A percentile compares a stretch with the other conserved stretches of the same genome.
Evolutionary conservation across 225 moss, liverwort and hornwort genomes (phyloP).

Genomic region (Straminergon stramineum): DNA sequence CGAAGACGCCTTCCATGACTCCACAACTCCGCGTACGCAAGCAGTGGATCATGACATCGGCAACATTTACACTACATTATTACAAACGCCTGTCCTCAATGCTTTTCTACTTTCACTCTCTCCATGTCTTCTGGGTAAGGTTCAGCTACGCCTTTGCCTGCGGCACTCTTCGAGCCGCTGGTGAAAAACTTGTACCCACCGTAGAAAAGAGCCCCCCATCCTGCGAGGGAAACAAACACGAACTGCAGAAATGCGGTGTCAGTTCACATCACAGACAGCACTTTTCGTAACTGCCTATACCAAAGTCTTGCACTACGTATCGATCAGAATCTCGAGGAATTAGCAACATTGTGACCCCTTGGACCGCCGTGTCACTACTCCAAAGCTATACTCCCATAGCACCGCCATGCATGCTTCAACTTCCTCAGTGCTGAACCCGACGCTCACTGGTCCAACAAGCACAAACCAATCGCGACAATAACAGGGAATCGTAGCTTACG

Average conservation of each 20-base stretch:
- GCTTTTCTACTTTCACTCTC: constrained; percentile 1
- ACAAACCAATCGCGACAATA: neutral
- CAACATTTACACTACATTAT: constrained; percentile 1
- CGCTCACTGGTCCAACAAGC: neutral
- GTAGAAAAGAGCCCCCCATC: constrained; percentile 76
- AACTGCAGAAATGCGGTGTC: constrained; percentile 33
- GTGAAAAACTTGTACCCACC: constrained; percentile 79
- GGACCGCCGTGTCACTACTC: neutral
- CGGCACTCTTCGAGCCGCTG: constrained; percentile 30
- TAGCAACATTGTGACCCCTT: neutral
- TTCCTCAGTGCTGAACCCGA: neutral
- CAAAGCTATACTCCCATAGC: neutral
- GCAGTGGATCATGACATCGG: neutral
- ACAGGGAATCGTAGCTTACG: constrained; percentile 31
- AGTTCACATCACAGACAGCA: neutral
- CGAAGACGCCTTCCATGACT: neutral
- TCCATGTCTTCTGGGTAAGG: constrained; percentile 5
- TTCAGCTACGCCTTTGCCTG: neutral
- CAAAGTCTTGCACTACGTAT: neutral
- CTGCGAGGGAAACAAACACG: constrained; percentile 75
- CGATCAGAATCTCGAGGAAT: neutral
- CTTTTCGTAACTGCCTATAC: neutral
- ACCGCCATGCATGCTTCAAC: neutral
- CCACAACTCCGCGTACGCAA: neutral
- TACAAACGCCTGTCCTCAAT: neutral